These are phyloP conservation scores for Mycena floridula DNA, from an alignment of 768 basidiomycete species.

Conservation along the genomic window DNA sequence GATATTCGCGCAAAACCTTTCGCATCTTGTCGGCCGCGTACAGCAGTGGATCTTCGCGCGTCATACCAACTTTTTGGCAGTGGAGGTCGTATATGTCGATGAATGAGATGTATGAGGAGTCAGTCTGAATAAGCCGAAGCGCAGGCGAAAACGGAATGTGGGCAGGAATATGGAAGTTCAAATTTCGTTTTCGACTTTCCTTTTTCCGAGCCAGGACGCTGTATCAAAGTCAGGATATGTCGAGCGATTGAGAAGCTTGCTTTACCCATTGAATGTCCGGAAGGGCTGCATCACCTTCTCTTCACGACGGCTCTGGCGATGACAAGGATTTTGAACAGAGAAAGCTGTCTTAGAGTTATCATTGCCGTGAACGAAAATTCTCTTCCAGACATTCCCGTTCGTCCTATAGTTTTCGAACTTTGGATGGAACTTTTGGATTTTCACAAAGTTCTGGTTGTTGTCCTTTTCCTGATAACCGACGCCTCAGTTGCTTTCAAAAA, in stretches of 20 bases:
- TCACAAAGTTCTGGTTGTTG: slow-evolving; percentile 82
- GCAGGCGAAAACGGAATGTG: slow-evolving; percentile 79
- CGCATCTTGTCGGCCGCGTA: slow-evolving; percentile 82
- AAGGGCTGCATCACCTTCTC: slow-evolving; percentile 89
- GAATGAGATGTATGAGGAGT: slow-evolving; percentile 84
- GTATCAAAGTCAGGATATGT: slow-evolving; percentile 3
- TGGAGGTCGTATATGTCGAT: slow-evolving; percentile 94
- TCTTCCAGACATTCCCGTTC: slow-evolving; percentile 81
- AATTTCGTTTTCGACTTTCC: slow-evolving; percentile 87
- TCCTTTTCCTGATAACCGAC: slow-evolving; percentile 76
- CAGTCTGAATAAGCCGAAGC: slow-evolving; percentile 84
- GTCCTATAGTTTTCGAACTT: slow-evolving; percentile 88
- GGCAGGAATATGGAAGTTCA: slow-evolving; percentile 87
- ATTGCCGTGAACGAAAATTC: slow-evolving; percentile 85
- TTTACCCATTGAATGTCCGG: slow-evolving; percentile 90
- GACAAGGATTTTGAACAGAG: slow-evolving; percentile 83
- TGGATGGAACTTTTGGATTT: slow-evolving; percentile 85
- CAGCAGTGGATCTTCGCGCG: slow-evolving; percentile 84
- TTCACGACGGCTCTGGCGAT: slow-evolving; percentile 83
- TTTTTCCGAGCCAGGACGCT: slow-evolving; percentile 85
- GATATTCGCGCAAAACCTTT: slow-evolving; percentile 57
- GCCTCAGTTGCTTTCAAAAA: background rate
- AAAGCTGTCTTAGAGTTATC: slow-evolving; percentile 90
- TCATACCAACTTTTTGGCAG: slow-evolving; percentile 68
- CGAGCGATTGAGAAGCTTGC: slow-evolving; percentile 1